These are phyloP conservation scores for Dicorynia guianensis DNA, from an alignment of 306 rosid genomes.

Conservation along the genomic window DNA sequence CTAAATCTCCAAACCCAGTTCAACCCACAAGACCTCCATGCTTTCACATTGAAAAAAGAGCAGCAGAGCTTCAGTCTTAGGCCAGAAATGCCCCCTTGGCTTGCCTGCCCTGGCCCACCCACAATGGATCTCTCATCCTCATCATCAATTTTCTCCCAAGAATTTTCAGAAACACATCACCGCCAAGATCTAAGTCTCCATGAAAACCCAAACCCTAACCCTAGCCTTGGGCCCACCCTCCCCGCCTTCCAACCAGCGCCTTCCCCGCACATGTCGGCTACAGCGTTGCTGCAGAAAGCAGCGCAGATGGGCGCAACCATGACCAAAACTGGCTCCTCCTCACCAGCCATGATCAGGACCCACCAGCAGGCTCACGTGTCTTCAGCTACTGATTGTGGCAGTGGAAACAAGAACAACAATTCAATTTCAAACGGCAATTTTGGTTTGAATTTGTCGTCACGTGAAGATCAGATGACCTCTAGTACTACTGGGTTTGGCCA, in stretches of 20 bases:
- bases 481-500: conserved; percentile 28
- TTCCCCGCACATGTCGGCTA: conserved; percentile 94
- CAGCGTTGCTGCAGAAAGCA: conserved; percentile 96
- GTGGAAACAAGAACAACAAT: not conserved
- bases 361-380: conserved; percentile 70
- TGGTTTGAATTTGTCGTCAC: conserved; percentile 64
- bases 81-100: conserved; percentile 75
- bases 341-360: conserved; percentile 52
- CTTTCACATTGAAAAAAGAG: conserved; percentile 64
- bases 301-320: conserved; percentile 94
- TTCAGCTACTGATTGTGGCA: conserved; percentile 31
- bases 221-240: conserved; percentile 63
- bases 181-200: conserved; percentile 35
- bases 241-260: conserved; percentile 58
- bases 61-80: conserved; percentile 57
- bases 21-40: conserved; percentile 50
- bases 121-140: conserved; percentile 40
- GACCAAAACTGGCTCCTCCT: conserved; percentile 48
- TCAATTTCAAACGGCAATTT: conserved; percentile 27
- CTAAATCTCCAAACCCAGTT: conserved; percentile 56
- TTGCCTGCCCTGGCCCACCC: conserved; percentile 45
- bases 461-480: conserved; percentile 41
- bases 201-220: conserved; percentile 76
- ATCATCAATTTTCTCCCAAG: conserved; percentile 54
- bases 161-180: conserved; percentile 29